A percentile compares a stretch with the other conserved stretches of the same genome.
Evolutionary conservation across 768 basidiomycete species (phyloP).

Genomic region (Wakefieldia striispora): DNA sequence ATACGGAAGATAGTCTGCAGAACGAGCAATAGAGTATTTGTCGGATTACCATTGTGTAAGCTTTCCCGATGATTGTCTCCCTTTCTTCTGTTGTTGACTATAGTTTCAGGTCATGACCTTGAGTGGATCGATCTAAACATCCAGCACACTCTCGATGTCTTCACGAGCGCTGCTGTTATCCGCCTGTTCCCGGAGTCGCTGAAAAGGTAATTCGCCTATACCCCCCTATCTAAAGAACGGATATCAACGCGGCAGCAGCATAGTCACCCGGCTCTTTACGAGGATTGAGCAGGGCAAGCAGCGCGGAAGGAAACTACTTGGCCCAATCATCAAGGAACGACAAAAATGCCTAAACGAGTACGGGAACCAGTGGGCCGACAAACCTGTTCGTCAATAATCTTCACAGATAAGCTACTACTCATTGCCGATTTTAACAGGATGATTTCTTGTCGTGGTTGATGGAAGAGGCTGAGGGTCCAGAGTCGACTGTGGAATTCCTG

Average conservation of each 20-base stretch:
- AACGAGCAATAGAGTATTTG: constrained; percentile 32
- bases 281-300: constrained; percentile 1
- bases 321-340: constrained; percentile 33
- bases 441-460: constrained; percentile 35
- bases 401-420: background rate
- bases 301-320: constrained; percentile 16
- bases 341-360: constrained; percentile 18
- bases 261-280: constrained; percentile 15
- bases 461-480: constrained; percentile 22
- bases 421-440: constrained; percentile 14
- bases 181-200: constrained; percentile 29
- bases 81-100: background rate
- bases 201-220: constrained; percentile 23
- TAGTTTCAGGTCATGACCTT: constrained; percentile 35
- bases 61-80: background rate
- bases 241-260: constrained; percentile 2
- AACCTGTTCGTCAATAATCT: constrained; percentile 28
- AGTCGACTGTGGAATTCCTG: constrained; percentile 22
- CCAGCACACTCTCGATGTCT: constrained; percentile 30
- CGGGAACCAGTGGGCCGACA: constrained; percentile 28
- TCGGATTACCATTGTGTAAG: constrained; percentile 1
- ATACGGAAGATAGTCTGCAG: constrained; percentile 39
- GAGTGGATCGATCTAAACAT: constrained; percentile 36
- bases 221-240: background rate
- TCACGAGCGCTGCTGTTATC: constrained; percentile 11